phyloP scores from a whole-genome alignment of 2,329 filamentous ascomycete genomes.

The Aschersonia sp. region DNA sequence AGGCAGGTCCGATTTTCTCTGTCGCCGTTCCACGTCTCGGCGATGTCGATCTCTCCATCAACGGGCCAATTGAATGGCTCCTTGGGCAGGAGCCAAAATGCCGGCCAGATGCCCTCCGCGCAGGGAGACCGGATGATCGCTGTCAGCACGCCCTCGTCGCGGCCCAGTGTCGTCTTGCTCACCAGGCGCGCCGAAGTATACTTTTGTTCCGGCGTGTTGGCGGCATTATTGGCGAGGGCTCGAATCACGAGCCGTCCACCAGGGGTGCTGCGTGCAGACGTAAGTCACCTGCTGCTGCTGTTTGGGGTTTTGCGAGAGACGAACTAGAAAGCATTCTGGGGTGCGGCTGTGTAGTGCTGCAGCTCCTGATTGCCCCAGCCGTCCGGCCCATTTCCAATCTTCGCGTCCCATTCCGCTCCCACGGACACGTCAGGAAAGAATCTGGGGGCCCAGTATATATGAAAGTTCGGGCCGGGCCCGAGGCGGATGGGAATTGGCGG shows the following conservation, averaged over 20 bases:
- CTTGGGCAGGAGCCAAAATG: constrained; percentile 44
- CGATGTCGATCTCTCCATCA: constrained; percentile 46
- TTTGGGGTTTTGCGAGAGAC: no score
- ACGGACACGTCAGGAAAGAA: constrained; percentile 32
- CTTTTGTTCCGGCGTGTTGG: constrained; percentile 21
- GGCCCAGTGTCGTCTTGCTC: constrained; percentile 32
- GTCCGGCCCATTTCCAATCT: constrained; percentile 38
- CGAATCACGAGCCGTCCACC: constrained; percentile 37
- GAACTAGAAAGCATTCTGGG: constrained; percentile 37
- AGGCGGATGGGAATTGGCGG: constrained; percentile 7
- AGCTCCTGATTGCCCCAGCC: constrained; percentile 49
- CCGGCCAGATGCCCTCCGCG: constrained; percentile 44
- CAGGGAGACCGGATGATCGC: constrained; percentile 36
- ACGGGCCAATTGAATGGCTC: constrained; percentile 44
- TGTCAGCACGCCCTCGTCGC: constrained; percentile 35
- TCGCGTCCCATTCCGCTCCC: constrained; percentile 35
- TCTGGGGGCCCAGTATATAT: constrained; percentile 36
- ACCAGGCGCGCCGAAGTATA: constrained; percentile 43
- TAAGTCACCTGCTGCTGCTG: background rate
- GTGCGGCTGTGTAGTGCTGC: constrained; percentile 37
- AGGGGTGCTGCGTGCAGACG: constrained; percentile 18
- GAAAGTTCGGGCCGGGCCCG: constrained; percentile 3
- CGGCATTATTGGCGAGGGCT: constrained; percentile 24
- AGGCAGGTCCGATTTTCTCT: constrained; percentile 39
- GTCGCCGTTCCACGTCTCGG: constrained; percentile 47